Evolutionary conservation across 805 yeast genomes (phyloP), one percentile per base, ranked within the genome.

Genomic region (Cyberlindnera japonica): DNA sequence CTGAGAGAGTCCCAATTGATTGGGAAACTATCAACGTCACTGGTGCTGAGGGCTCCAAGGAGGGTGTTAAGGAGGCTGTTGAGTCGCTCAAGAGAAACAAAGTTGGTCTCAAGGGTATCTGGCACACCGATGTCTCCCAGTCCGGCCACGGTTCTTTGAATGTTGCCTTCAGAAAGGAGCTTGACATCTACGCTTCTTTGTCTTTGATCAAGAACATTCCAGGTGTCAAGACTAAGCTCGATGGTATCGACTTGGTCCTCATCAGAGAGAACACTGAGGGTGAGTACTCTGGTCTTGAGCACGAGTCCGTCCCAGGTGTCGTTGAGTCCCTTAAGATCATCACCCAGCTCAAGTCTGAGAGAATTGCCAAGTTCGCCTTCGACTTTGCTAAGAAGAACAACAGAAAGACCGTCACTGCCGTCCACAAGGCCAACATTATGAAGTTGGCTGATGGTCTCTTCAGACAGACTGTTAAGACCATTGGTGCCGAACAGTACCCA

Each of bases 191-290:
- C 62, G 99, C 99, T 44, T 86, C 95, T 25, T 77, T 91, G 51
- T 95, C 93, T n/a, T 75, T 89, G 57, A 88, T 89, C 74, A 88
- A 90, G 72, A 84, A 86, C 68, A 78, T 93, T 48, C 93, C 95
- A 47, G 98, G 98, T 66, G 95, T 90, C 50, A 77, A 87, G 67
- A 82, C 95, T 46, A 87, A 90, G 67, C 77, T 89, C 62, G 76
- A 83, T 48, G 89, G 85, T 54, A 86, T 91, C 51, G 96, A 90
- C 71, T 77, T 91, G 62, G 96, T 90, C 29, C 75, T 93, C 52
- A 95, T 93, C 63, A 88, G 99, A 77, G 99, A 93, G 71, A 93
- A 93, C 81, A 91, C 99, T 52, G 98, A 93, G 71, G 99, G 99
- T 75, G 99, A 91, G 72, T 91, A 88, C 75, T 91, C 98, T 38